Conservation (phyloP, 306 rosid genomes). For the Corylus heterophylla region DNA sequence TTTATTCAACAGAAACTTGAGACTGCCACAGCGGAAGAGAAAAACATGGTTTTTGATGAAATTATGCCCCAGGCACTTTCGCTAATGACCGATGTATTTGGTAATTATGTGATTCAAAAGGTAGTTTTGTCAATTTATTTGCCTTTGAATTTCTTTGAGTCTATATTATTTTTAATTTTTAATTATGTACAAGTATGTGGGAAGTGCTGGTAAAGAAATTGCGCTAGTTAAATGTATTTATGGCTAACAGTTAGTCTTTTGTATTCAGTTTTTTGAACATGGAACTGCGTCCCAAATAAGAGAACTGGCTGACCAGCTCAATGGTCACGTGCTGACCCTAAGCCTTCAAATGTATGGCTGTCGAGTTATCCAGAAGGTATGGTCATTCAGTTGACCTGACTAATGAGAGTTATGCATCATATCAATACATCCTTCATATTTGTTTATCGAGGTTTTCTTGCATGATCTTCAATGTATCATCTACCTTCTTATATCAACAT, state of each 20-base stretch:
- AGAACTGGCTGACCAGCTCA: constrained; percentile 85
- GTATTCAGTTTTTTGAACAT: constrained; percentile 90
- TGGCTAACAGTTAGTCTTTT: background rate
- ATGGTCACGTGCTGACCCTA: constrained; percentile 78
- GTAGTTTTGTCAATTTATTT: constrained; percentile 32
- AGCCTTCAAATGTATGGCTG: constrained; percentile 99
- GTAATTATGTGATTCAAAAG: constrained; percentile 96
- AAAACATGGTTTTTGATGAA: constrained; percentile 89
- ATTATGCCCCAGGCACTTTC: constrained; percentile 93
- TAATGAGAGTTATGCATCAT: background rate
- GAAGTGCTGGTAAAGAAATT: background rate
- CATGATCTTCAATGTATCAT: background rate
- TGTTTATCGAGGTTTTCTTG: background rate
- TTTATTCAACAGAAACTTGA: constrained; percentile 95
- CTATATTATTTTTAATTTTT: background rate
- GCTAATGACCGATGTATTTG: constrained; percentile 94
- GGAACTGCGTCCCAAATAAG: constrained; percentile 81
- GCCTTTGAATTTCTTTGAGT: background rate
- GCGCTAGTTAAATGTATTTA: background rate
- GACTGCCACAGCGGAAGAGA: constrained; percentile 80
- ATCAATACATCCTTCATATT: constrained; percentile 11
- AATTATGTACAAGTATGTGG: background rate
- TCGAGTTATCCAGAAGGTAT: constrained; percentile 95
- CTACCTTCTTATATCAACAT: background rate
- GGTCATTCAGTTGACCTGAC: constrained; percentile 3